A percentile compares a stretch with the other conserved stretches of the same genome.
Evolutionary conservation across 176 grass and related monocot species (phyloP).

Genomic region (Zea mays): Zm-B73-REFERENCE-NAM-5.0 NC_050104.1:109386501-109387000

Average conservation of each 20-base stretch:
- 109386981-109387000: constrained; percentile 92
- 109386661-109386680: constrained; percentile 90
- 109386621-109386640: constrained; percentile 97
- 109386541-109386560: not conserved
- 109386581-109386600: constrained; percentile 24
- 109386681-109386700: constrained; percentile 77
- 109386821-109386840: constrained; percentile 75
- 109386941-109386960: constrained; percentile 48
- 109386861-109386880: constrained; percentile 89
- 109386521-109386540: not conserved
- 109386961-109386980: constrained; percentile 96
- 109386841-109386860: constrained; percentile 86
- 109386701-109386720: constrained; percentile 68
- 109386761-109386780: not conserved
- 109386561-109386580: not conserved
- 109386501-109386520: not conserved
- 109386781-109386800: not conserved
- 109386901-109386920: constrained; percentile 4
- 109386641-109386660: constrained; percentile 77
- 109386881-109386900: not conserved
- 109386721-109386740: constrained; percentile 14
- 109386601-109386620: constrained; percentile 89
- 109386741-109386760: no score
- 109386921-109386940: not conserved
- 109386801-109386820: constrained; percentile 54